Base-by-base conservation (phyloP, 2,329 filamentous ascomycete genomes). In the Coniella lustricola region DNA sequence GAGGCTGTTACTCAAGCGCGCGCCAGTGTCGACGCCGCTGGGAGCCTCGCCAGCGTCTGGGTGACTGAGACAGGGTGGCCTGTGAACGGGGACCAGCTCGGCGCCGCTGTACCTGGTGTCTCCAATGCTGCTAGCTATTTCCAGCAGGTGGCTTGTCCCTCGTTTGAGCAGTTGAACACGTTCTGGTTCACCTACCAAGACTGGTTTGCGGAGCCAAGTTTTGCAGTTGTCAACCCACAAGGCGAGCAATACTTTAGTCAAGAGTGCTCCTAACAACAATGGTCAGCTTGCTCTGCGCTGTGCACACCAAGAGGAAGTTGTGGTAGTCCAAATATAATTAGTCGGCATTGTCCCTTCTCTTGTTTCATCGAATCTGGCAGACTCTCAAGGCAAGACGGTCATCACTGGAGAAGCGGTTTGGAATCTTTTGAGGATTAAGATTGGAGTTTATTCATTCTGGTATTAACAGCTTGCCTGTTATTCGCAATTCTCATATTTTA, bases 31-130 rank as follows among this genome's bases (percentile, higher is more conserved):
- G 66, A 62, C 14, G 82, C 72, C 36, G 74, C 79, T 33, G 70
- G 74, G 33, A 79, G 77, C 61, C 90, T 89, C 74, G 72, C 78
- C 25, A 47, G 42, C 16, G 77, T 94, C 57, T 93, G 87, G 87
- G 77, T 94, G 54, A 93, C 89, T 22, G 89, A 95, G 75, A 93
- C 88, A 14, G 90, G 90, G 55, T 93, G 87, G 81, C 89, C 90
- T 42, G 81, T 90, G 46, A 81, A 74, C 59, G 90, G 89, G 48
- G 69, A 77, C 55, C 74, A 70, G 1, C 68, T 76, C 53, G 82
- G 81, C 57, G 62, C 77, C 42, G 87, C 80, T 35, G 74, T 84
- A 9, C 73, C 90, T 5, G 82, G 73, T 32, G 54, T 69, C 29
- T 69, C 75, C 46, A 90, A 90, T 61, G 87, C 90, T 33, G 75